Base-by-base conservation (phyloP, 306 rosid species). In the Rosa chinensis region DNA sequence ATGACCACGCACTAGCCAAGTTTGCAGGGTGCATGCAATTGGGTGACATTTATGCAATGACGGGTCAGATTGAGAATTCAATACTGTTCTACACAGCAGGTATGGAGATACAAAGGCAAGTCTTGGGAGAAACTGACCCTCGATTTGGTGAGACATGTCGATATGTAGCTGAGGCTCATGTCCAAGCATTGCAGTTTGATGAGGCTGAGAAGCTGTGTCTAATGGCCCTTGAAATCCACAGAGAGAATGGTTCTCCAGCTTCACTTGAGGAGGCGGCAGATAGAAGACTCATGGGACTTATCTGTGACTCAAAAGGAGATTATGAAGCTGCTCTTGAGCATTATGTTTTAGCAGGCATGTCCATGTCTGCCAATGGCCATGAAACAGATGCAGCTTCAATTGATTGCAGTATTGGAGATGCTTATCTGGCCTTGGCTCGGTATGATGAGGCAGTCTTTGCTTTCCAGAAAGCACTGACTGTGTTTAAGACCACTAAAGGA, bases 21-120 rank as follows among this genome's bases (percentile, higher is more conserved):
- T 93, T 93, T 86, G 97, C 94, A 45, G 98, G 98, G 58, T 93
- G 94, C 85, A 93, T 93, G 97, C 98, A 93, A 20, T 78, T 91
- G 63, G 97, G 98, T 42, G 98, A 93, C 78, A 85, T 92, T 58
- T 93, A 91, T 83, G 97, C 98, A 83, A 88, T 89, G 97, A 84
- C 90, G 61, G 98, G 94, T 35, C 92, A 87, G 74, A 88, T 88
- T 74, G 98, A 93, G 90, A 93, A 89, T 83, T 93, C 97, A 6
- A 81, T 88, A 28, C 68, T 90, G 58, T 86, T 91, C 59, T 93
- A 93, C 48, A 83, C 92, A 74, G 94, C 97, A 18, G 98, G 97
- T 16, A 84, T 88, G 67, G 92, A 91, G 69, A 93, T 93, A 55
- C 98, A 93, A 83, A 84, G 87, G 53, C 98, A 91, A 83, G 92